Evolutionary conservation across 2,329 filamentous ascomycete genomes (phyloP), one percentile per base, ranked within the genome.

Genomic region (Pestalotiopsis sp.): DNA sequence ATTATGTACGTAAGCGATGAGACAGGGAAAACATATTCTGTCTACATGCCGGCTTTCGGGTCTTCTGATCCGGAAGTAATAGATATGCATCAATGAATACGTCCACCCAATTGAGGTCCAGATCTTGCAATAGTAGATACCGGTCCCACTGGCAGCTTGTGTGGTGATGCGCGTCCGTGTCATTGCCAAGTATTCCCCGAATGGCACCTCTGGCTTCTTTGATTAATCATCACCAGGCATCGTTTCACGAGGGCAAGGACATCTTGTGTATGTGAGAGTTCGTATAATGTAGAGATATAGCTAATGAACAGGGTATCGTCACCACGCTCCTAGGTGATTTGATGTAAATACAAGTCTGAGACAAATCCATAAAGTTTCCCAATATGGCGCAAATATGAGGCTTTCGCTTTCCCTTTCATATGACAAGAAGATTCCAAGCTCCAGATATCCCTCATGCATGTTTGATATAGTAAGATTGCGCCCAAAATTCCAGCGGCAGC

Each of bases 341-440:
- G 36, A 70, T 20, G 17, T 38, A 66, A 67, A 69, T 63, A 56
- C 66, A 69, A 62, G 49, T 49, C 27, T 69, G 61, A 61, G 17
- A 69, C 23, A 25, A 25, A 25, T 25, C 38, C 45, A 52, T 52
- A 17, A n/a, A n/a, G 45, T 52, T 14, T 52, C 45, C 45, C 45
- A 52, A 31, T 31, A 27, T 17, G 14, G 23, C 59, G 59, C 59
- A 62, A 39, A 62, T 36, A 20, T 13, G n/a, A 31, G 36, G 36
- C 59, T 38, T 62, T 62, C 59, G 59, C 59, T 62, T 38, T 25
- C 57, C 45, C 20, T 20, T 20, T 17, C 14, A 59, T 7, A 25
- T 36, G 25, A 59, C 6, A 17, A 25, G 23, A 59, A 27, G 25
- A 27, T 36, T 31, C 52, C n/a, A 58, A 17, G n/a, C 14, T 27